A percentile compares a stretch with the other conserved stretches of the same genome.
These are phyloP conservation scores for Pseudocercospora crystallina DNA, from an alignment of 2,329 filamentous ascomycete species.

Conservation along the genomic window DNA sequence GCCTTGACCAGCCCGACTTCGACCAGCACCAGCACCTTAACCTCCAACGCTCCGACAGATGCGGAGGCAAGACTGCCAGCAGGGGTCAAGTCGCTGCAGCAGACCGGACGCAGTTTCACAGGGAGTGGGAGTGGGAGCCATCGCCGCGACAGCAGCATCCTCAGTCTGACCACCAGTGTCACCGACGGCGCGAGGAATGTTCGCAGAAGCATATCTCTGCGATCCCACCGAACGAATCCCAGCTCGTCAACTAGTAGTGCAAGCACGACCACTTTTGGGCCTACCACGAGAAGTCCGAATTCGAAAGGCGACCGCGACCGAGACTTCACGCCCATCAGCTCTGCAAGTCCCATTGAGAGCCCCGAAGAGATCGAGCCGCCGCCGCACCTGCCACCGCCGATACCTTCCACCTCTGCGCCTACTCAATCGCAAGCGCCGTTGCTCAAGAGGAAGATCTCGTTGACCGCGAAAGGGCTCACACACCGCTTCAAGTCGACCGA, in stretches of 20 bases:
- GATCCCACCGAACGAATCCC: slow-evolving; percentile 34
- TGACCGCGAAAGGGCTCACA: slow-evolving; percentile 23
- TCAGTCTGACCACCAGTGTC: slow-evolving; percentile 32
- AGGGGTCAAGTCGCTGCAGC: no score
- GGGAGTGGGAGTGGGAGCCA: slow-evolving; percentile 4
- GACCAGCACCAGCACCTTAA: neutral
- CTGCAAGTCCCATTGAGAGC: slow-evolving; percentile 16
- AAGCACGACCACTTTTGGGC: slow-evolving; percentile 22
- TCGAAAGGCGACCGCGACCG: neutral
- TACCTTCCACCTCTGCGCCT: neutral
- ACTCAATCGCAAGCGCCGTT: slow-evolving; percentile 3
- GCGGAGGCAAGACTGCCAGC: no score
- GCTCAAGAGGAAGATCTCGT: slow-evolving; percentile 22
- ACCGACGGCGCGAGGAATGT: slow-evolving; percentile 38
- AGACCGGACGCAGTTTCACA: no score
- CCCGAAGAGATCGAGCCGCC: slow-evolving; percentile 6
- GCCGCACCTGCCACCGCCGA: slow-evolving; percentile 3
- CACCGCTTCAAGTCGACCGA: slow-evolving; percentile 25
- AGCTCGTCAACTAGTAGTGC: slow-evolving; percentile 19
- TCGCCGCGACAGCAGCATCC: slow-evolving; percentile 29
- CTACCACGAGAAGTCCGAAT: slow-evolving; percentile 7
- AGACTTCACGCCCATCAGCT: slow-evolving; percentile 17
- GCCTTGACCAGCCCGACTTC: neutral
- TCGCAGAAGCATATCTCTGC: slow-evolving; percentile 41
- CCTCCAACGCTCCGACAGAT: no score